Evolutionary conservation across 768 basidiomycete genomes (phyloP).

Genomic region (Leucosporidium scottii): DNA sequence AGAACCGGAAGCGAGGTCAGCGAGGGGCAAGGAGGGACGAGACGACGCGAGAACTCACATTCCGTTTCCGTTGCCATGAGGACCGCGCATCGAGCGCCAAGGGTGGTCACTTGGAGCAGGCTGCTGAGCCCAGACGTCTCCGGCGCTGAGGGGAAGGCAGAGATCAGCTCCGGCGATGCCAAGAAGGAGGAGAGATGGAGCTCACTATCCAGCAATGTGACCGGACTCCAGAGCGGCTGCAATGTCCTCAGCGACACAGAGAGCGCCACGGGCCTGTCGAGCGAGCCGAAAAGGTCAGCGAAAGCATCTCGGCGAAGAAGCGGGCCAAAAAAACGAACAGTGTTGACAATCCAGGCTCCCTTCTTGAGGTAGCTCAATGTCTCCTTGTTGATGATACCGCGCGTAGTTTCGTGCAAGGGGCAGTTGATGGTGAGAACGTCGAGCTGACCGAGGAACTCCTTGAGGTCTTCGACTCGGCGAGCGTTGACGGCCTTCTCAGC

Average conservation of each 20-base stretch:
- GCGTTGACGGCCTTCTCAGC: constrained; percentile 62
- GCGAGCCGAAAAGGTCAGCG: too few species aligned
- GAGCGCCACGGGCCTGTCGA: constrained; percentile 66
- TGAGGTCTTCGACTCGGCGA: constrained; percentile 69
- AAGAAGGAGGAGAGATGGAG: too few species aligned
- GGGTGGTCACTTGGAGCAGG: constrained; percentile 79
- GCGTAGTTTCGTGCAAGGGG: constrained; percentile 77
- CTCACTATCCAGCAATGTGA: constrained; percentile 55
- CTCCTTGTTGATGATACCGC: constrained; percentile 53
- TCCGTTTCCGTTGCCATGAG: constrained; percentile 74
- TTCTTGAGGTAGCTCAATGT: constrained; percentile 83
- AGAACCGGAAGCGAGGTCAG: too few species aligned
- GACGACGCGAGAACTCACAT: constrained; percentile 45
- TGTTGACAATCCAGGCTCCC: constrained; percentile 84
- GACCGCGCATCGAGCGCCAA: constrained; percentile 77
- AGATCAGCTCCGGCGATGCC: too few species aligned
- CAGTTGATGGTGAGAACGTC: constrained; percentile 67
- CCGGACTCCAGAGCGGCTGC: constrained; percentile 68
- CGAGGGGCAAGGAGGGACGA: too few species aligned
- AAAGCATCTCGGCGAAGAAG: too few species aligned
- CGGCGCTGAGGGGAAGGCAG: constrained; percentile 29
- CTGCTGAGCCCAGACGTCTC: constrained; percentile 76
- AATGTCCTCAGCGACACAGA: constrained; percentile 76
- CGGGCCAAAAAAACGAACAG: neutral
- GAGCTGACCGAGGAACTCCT: constrained; percentile 51